phyloP scores from a whole-genome alignment of 1,139 yeast species.

The Pichia sp. region DNA sequence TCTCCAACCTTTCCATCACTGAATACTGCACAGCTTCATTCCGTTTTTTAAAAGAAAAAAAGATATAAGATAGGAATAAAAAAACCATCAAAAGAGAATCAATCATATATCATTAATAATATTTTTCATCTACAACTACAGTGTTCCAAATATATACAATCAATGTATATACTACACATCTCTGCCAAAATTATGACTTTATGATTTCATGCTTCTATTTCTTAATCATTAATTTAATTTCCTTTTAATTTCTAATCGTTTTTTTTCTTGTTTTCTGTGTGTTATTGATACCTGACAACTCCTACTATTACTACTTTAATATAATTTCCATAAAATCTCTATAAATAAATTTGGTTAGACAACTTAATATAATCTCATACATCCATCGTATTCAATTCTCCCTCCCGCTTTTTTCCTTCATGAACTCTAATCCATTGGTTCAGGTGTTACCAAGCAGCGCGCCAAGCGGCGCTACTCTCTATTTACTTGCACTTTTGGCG shows the following conservation, averaged over 20 bases:
- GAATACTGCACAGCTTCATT: not conserved
- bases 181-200: slow-evolving; percentile 2
- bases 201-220: slow-evolving; percentile 1
- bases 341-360: not conserved
- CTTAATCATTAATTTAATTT: slow-evolving; percentile 4
- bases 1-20: not conserved
- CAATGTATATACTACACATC: not conserved
- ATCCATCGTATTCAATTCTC: not conserved
- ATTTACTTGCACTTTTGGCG: not conserved
- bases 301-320: not conserved
- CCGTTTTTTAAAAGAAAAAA: not conserved
- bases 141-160: not conserved
- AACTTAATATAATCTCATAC: not conserved
- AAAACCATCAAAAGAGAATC: not conserved
- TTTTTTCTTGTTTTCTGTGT: not conserved
- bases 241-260: slow-evolving; percentile 1
- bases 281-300: slow-evolving; percentile 6
- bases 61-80: slow-evolving; percentile 1
- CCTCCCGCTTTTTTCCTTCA: not conserved
- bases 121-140: not conserved
- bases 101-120: slow-evolving; percentile 1
- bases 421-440: not conserved
- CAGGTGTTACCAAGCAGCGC: not conserved
- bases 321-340: not conserved
- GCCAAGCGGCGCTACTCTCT: not conserved